These are phyloP conservation scores for Globisporangium radiosum DNA, from an alignment of 352 stramenopile genomes.

Conservation along the genomic window DNA sequence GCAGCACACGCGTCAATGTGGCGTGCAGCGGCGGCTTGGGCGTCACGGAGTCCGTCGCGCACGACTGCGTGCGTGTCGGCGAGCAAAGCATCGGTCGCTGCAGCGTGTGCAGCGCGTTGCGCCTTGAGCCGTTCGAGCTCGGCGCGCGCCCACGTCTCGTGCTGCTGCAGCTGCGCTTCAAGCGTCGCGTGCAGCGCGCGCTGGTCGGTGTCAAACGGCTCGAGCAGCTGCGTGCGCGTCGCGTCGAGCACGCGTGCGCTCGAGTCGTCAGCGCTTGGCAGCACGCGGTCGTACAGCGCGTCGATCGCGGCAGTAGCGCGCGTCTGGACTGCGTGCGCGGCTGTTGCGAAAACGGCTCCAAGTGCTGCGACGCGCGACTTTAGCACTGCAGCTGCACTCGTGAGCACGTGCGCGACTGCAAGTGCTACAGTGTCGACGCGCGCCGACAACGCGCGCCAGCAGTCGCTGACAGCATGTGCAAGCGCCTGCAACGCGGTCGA, in stretches of 20 bases:
- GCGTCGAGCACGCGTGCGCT: conserved; percentile 2
- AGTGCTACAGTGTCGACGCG: no score
- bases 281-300: not conserved
- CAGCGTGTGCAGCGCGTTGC: conserved; percentile 26
- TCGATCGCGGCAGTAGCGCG: not conserved
- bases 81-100: conserved; percentile 31
- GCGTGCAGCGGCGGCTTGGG: not conserved
- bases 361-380: no score
- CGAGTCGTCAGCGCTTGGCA: not conserved
- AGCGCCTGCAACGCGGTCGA: no score
- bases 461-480: no score
- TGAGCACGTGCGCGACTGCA: no score
- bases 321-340: no score
- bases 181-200: conserved; percentile 15
- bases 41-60: conserved; percentile 23
- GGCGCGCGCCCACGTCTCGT: conserved; percentile 33
- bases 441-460: no score
- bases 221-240: conserved; percentile 7
- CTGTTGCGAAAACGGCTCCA: no score
- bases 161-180: conserved; percentile 21
- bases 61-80: conserved; percentile 29
- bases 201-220: conserved; percentile 15
- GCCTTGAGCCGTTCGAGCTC: conserved; percentile 45
- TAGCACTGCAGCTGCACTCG: no score
- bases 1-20: not conserved